Base-by-base conservation (phyloP, 257 asterid genomes). In the Capsicum chinense region DNA sequence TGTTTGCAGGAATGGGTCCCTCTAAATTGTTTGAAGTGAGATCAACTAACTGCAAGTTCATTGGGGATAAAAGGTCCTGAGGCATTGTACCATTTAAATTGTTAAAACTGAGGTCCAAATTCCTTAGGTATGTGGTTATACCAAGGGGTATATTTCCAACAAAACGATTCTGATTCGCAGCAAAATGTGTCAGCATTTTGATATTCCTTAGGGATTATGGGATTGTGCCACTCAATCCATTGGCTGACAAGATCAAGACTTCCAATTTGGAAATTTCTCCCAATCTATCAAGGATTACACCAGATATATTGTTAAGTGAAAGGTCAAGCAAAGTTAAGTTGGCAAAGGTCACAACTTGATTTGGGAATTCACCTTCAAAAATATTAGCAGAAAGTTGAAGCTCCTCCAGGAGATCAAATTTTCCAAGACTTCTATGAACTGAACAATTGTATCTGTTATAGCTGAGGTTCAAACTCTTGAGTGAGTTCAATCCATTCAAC, bases 51-150 rank as follows among this genome's bases (percentile, higher is more conserved):
- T 80, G 89, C 93, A 95, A 84, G 59, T 88, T 89, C n/a, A 84
- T 26, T 21, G 90, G 89, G 5, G 86, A 89, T 37, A 95, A 87
- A 13, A 93, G 87, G 86, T 85, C 89, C 19, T 52, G 37, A 12
- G 97, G 95, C 54, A 95, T 88, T 11, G 63, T 86, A 37, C 98
- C 98, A 16, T 48, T 88, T 87, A 95, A 60, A 0, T 0, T 7
- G 80, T 95, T 95, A 80, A 81, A 92, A 86, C 98, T 90, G 57
- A 95, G 94, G 95, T 93, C 97, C 84, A 95, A 86, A 68, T 9
- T 83, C 70, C 64, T 82, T 66, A 92, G 88, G 56, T 89, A 10
- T 3, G 57, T 66, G 56, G 97, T 90, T 47, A 93, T 78, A 79
- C 91, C 92, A 71, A 66, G 4, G 5, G 98, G 98, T 79, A 93